Evolutionary conservation across 495 filamentous ascomycete species (phyloP).

Genomic region (Astrothelium macrocarpum): DNA sequence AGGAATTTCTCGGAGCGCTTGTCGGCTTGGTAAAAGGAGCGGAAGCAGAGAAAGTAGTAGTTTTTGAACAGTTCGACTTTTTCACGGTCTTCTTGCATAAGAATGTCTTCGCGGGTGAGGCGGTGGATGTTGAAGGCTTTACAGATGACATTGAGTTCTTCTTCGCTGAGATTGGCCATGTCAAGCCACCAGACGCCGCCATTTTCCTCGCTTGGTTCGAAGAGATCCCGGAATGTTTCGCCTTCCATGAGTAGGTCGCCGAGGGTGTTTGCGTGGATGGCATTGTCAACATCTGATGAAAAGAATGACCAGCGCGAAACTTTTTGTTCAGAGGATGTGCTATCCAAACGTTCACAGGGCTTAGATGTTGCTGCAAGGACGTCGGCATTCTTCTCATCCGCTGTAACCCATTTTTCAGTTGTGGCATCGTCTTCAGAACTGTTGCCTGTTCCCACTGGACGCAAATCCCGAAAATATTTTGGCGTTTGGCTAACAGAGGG

Average conservation of each 20-base stretch:
- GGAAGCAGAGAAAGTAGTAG: slow-evolving; percentile 97
- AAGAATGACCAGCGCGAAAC: slow-evolving; percentile 80
- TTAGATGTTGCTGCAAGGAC: not conserved
- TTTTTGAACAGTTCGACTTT: slow-evolving; percentile 96
- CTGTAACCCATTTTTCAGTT: not conserved
- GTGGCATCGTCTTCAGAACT: slow-evolving; percentile 5
- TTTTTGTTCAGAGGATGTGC: not conserved
- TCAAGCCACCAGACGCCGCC: slow-evolving; percentile 93
- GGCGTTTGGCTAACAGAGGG: not conserved
- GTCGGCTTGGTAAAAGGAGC: slow-evolving; percentile 79
- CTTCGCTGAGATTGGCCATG: slow-evolving; percentile 79
- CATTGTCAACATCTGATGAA: slow-evolving; percentile 82
- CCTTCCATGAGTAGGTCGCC: slow-evolving; percentile 80
- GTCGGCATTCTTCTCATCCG: not conserved
- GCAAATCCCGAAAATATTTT: not conserved
- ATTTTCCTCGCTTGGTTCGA: slow-evolving; percentile 58
- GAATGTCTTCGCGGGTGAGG: slow-evolving; percentile 88
- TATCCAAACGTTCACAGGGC: slow-evolving; percentile 41
- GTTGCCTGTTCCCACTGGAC: not conserved
- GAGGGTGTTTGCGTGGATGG: slow-evolving; percentile 79
- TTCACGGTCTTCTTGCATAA: slow-evolving; percentile 86
- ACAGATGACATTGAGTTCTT: slow-evolving; percentile 79
- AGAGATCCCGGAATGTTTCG: slow-evolving; percentile 80
- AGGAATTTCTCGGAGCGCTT: slow-evolving; percentile 66
- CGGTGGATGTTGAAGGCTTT: slow-evolving; percentile 90